These are phyloP conservation scores for Globomyces sp. DNA, from an alignment of 371 early-diverging fungal genomes.

Conservation along the genomic window DNA sequence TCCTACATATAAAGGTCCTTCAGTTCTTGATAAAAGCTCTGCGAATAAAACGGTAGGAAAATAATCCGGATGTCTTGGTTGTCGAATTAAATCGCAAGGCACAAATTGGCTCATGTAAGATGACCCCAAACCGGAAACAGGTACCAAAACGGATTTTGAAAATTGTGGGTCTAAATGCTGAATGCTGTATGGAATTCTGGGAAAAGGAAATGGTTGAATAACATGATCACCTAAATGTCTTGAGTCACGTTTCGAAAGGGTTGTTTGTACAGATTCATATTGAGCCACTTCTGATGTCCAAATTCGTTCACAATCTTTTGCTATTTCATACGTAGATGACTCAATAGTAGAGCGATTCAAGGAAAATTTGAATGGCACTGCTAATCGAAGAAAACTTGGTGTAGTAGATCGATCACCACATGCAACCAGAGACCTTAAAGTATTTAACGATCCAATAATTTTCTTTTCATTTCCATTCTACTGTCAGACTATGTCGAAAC, in stretches of 20 bases:
- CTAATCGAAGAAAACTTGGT: conserved; percentile 22
- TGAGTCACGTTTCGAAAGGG: background rate
- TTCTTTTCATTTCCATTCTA: conserved; percentile 23
- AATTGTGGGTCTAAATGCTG: conserved; percentile 19
- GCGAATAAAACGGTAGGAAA: conserved; percentile 52
- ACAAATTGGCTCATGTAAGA: conserved; percentile 40
- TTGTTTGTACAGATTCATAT: background rate
- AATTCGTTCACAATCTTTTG: conserved; percentile 29
- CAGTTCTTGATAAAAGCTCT: conserved; percentile 62
- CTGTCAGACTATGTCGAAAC: conserved; percentile 28
- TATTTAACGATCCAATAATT: conserved; percentile 17
- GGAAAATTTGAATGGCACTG: conserved; percentile 37
- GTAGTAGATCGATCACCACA: conserved; percentile 8
- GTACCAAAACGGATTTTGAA: conserved; percentile 36
- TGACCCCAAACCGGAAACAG: conserved; percentile 43
- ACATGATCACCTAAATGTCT: background rate
- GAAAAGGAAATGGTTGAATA: conserved; percentile 43
- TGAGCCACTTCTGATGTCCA: conserved; percentile 7
- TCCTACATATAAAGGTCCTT: conserved; percentile 70
- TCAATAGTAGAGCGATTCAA: conserved; percentile 29
- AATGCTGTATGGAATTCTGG: conserved; percentile 30
- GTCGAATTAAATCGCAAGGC: conserved; percentile 43
- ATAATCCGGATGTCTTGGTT: conserved; percentile 36
- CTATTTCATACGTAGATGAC: conserved; percentile 33
- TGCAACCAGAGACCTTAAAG: background rate